Conservation (phyloP, 2,329 filamentous ascomycete species). For the Rasamsonia emersonii region DNA sequence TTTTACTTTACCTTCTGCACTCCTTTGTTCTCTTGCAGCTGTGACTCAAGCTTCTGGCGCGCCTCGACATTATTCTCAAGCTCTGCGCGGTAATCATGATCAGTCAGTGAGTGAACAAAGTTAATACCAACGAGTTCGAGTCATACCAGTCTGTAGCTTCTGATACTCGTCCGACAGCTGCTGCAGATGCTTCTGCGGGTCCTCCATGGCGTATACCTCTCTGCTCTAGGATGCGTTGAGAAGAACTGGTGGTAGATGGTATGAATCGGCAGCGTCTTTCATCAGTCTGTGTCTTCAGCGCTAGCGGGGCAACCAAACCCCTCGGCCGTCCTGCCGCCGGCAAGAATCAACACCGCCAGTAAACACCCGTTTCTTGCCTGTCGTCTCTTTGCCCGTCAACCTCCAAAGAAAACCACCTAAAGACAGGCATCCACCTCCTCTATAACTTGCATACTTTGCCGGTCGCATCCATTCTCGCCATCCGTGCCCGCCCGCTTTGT, state of each 20-base stretch:
- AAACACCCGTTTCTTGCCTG: too few relatives aligned
- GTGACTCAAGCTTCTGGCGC: constrained; percentile 82
- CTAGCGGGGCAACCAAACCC: constrained; percentile 8
- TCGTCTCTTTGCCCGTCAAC: too few relatives aligned
- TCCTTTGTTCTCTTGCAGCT: constrained; percentile 83
- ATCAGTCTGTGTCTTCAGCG: neutral
- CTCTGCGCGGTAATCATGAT: constrained; percentile 46
- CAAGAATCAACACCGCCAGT: too few relatives aligned
- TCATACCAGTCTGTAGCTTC: constrained; percentile 69
- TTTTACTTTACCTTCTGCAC: constrained; percentile 78
- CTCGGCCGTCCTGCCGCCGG: too few relatives aligned
- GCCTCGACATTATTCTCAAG: constrained; percentile 67
- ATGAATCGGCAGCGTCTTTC: neutral
- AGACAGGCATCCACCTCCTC: too few relatives aligned
- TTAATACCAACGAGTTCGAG: neutral
- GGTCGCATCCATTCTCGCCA: too few relatives aligned
- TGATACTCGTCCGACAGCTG: constrained; percentile 79
- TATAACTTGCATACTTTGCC: too few relatives aligned
- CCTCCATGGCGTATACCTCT: constrained; percentile 58
- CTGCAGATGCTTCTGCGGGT: constrained; percentile 70
- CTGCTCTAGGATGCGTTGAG: neutral
- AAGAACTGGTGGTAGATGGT: neutral
- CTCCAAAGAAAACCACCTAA: too few relatives aligned
- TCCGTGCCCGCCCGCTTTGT: too few relatives aligned
- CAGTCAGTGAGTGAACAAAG: constrained; percentile 1